phyloP scores from a whole-genome alignment of 2,329 filamentous ascomycete genomes.

The Fusarium sp. region DNA sequence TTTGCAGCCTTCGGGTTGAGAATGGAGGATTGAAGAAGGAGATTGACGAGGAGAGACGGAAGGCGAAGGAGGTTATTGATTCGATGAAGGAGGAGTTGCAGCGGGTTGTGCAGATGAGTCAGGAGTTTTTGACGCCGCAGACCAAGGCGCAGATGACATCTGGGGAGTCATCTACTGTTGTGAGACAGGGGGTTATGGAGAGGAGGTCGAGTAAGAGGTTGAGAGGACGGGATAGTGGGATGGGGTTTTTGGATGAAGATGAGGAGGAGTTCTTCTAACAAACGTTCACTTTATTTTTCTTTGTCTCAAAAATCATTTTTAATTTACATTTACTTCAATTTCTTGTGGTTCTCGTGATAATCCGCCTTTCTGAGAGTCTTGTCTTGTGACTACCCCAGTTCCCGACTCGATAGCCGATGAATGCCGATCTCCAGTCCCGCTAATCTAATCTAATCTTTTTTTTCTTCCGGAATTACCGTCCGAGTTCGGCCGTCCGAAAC shows the following conservation, averaged over 20 bases:
- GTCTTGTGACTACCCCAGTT: not conserved
- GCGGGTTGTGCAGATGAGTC: constrained; percentile 61
- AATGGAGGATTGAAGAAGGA: constrained; percentile 56
- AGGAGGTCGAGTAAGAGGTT: constrained; percentile 54
- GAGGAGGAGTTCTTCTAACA: constrained; percentile 54
- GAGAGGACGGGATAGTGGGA: constrained; percentile 66
- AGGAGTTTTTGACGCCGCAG: constrained; percentile 59
- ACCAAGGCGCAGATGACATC: constrained; percentile 29
- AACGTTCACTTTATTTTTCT: constrained; percentile 22
- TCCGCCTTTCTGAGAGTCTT: constrained; percentile 40
- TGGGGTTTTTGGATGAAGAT: constrained; percentile 69
- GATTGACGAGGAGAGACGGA: constrained; percentile 56
- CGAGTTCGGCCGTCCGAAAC: constrained; percentile 38
- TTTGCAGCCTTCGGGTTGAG: constrained; percentile 61
- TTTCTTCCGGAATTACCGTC: constrained; percentile 30
- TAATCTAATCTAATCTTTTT: constrained; percentile 20
- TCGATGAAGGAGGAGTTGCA: constrained; percentile 66
- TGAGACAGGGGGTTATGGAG: constrained; percentile 19
- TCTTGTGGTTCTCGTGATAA: constrained; percentile 53
- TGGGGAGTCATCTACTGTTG: constrained; percentile 3
- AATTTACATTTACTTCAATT: not conserved
- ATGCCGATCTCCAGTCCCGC: constrained; percentile 14
- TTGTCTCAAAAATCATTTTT: constrained; percentile 43
- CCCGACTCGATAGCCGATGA: constrained; percentile 24
- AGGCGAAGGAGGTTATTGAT: constrained; percentile 61